Base-by-base conservation (phyloP, 805 yeast genomes). In the Starmera pachycereana region DNA sequence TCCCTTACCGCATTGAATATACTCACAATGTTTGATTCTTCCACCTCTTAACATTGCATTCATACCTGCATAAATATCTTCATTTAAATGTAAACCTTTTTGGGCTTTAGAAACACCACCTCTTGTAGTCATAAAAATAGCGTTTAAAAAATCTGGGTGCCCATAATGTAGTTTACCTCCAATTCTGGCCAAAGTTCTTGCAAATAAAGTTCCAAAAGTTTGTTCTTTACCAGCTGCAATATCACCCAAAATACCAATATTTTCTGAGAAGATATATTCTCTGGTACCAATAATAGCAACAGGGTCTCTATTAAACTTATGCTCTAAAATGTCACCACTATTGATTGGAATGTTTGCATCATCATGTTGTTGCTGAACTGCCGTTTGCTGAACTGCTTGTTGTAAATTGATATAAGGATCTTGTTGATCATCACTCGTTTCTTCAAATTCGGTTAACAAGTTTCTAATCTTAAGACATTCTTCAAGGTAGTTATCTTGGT, bases 91-190 rank as follows among this genome's bases (percentile, higher is more conserved):
- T 44, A 84, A 66, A 7, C 92, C 90, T 51, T 78, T 78, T 54
- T 84, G 92, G 10, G 90, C 88, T 56, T 84, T 84, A 1, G 92
- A 83, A 22, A 83, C 87, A 41, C 94, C 94, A 29, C 94, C 94
- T 61, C 94, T 67, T 2, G 92, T 83, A 4, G 84, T 74, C 89
- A 84, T 81, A 56, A 79, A 84, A 1, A 81, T 65, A 10, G 77
- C 72, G 51, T 83, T 82, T 51, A 84, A 63, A 61, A 84, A 81
- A 61, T 84, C 94, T 29, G 94, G 94, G 57, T 84, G 94, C 8
- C 94, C 94, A 63, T 84, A 84, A 56, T 84, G 94, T 38, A 84
- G 68, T 55, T 84, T 84, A 28, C 89, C 90, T 25, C 90, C 92
- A 49, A 83, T 73, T 54, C 78, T 80, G 3, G 90, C 89, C 57